Base-by-base conservation (phyloP, 768 basidiomycete genomes). In the Calocybe gangraenosa region DNA sequence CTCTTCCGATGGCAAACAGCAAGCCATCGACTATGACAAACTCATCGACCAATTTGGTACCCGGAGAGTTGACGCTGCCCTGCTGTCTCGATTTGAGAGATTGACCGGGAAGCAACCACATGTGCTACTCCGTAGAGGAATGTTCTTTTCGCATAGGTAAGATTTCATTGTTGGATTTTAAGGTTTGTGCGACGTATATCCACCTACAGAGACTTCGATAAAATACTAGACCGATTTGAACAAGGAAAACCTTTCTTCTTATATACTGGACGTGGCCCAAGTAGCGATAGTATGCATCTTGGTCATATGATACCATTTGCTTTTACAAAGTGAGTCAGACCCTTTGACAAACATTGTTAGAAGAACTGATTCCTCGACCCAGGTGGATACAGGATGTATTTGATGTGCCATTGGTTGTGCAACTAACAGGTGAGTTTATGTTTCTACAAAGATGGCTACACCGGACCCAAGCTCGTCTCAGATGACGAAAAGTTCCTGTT, bases 401-500 rank as follows among this genome's bases (percentile, higher is more conserved):
- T 62, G 78, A 93, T 49, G 90, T 91, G 6, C 94, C 96, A 3
- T 71, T 97, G 23, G 96, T 99, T 47, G 75, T 99, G 46, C 96
- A 99, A 64, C 78, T 99, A 2, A 99, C 96, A 31, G 93, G 93
- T 87, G 45, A 37, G 73, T 39, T 13, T 22, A 22, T 25, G 10
- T 13, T 18, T 4, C 23, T 11, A 8, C 32, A 15, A 31, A 17
- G 18, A 10, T 13, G 21, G 11, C 7, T 1, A 8, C 17, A 9
- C 10, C 4, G 37, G 28, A 32, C 22, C 30, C 14, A 40, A n/a
- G 10, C 3, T 6, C 1, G 10, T 4, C 13, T 4, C 54, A 91
- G 96, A 99, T 58, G 96, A 99, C 64, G 96, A 99, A 63, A 99
- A 99, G 64, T 99, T 98, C 73, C 66, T 99, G 37, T 96, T 99